Evolutionary conservation across 1,284 basidiomycete species (phyloP).

Genomic region (Austroboletus rostrupii): DNA sequence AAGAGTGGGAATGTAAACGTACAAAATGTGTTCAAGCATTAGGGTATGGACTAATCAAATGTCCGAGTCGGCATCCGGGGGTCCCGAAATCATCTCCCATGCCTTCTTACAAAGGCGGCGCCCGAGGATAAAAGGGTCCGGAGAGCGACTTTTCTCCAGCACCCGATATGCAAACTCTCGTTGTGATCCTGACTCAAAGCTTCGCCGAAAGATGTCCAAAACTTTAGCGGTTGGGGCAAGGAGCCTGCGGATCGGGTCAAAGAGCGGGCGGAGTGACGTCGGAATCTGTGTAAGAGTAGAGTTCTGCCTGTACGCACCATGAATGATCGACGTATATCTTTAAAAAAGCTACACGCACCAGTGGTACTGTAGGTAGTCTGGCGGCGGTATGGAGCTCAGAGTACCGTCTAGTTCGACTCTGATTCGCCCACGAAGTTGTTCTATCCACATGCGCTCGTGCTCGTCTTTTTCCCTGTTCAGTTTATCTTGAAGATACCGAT

Average conservation of each 20-base stretch:
- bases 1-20: too few species aligned
- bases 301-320: conserved; percentile 22
- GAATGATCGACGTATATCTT: background rate
- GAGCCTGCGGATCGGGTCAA: conserved; percentile 44
- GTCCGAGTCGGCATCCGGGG: conserved; percentile 25
- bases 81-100: conserved; percentile 44
- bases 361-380: conserved; percentile 20
- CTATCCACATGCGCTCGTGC: conserved; percentile 20
- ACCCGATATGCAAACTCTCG: conserved; percentile 45
- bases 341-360: conserved; percentile 18
- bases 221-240: conserved; percentile 47
- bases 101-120: conserved; percentile 42
- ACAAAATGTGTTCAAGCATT: conserved; percentile 5
- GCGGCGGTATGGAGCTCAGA: conserved; percentile 19
- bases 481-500: conserved; percentile 27
- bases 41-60: conserved; percentile 24
- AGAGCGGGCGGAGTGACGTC: conserved; percentile 36
- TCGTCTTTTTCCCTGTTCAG: conserved; percentile 11
- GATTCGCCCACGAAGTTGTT: conserved; percentile 20
- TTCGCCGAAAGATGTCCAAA: conserved; percentile 45
- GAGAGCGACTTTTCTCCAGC: conserved; percentile 52
- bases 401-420: conserved; percentile 30
- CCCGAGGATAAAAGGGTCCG: conserved; percentile 52
- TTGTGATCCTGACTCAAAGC: conserved; percentile 48
- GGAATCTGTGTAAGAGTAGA: conserved; percentile 34